Evolutionary conservation across 106 monocot species (phyloP).

Genomic region (Triglochin maritima): DNA sequence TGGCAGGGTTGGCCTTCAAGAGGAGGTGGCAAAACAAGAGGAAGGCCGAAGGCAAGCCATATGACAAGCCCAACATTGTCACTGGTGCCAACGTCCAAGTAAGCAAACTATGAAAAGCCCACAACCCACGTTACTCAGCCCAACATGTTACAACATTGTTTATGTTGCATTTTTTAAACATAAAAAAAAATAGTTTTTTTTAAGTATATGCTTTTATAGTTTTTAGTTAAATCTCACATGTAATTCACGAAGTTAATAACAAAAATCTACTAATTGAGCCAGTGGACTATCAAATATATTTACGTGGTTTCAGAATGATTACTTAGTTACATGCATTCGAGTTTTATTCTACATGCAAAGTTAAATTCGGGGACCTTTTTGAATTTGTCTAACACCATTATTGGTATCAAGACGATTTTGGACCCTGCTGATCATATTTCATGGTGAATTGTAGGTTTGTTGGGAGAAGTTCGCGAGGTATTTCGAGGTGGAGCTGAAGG

Average conservation of each 20-base stretch:
- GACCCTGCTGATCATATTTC: neutral
- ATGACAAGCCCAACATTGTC: slow-evolving; percentile 23
- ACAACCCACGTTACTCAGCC: neutral
- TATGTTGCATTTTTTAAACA: neutral
- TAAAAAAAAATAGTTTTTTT: too few species aligned
- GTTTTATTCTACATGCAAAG: too few species aligned
- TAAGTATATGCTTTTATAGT: too few species aligned
- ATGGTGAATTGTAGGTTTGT: slow-evolving; percentile 7
- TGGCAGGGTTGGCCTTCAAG: slow-evolving; percentile 28
- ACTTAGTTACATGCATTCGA: too few species aligned
- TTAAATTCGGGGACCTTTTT: too few species aligned
- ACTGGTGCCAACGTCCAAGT: slow-evolving; percentile 27
- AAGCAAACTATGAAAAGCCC: neutral
- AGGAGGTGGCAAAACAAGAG: slow-evolving; percentile 26
- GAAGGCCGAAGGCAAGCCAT: slow-evolving; percentile 23
- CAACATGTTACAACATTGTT: neutral
- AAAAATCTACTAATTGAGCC: too few species aligned
- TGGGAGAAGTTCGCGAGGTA: slow-evolving; percentile 24
- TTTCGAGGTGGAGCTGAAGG: slow-evolving; percentile 17
- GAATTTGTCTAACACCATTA: too few species aligned
- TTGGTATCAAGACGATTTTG: too few species aligned
- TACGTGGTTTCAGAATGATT: too few species aligned
- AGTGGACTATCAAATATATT: too few species aligned
- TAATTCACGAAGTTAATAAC: too few species aligned
- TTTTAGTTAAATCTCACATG: too few species aligned